Base-by-base conservation (phyloP, 148 eudicot species). In the Heliamphora exappendiculata region DNA sequence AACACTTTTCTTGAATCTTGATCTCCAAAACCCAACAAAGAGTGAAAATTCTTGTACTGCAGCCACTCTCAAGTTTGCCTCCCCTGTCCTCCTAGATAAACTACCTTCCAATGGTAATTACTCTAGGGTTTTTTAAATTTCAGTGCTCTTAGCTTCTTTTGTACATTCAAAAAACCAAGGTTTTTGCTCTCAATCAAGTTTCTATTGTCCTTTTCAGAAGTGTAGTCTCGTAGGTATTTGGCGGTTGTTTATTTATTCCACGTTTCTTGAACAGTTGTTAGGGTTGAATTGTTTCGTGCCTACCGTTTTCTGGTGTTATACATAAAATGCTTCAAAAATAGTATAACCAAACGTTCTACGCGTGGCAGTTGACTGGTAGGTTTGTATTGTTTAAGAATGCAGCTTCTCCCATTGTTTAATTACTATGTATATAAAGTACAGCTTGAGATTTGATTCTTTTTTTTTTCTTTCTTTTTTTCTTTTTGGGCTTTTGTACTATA, bases 261-360 rank as follows among this genome's bases (percentile, higher is more conserved):
- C 1, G 65, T 73, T 22, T 54, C 5, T 53, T 72, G 62, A 10
- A 36, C 41, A 19, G 47, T 29, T 47, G 57, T 17, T 19, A 24
- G 73, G 57, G 73, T 33, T 70, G 16, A 70, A 67, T 20, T 20
- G 51, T 67, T 67, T 41, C 69, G 11, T 26, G 41, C 10, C 54
- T 49, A 70, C 36, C 59, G 10, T 7, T 50, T 34, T 17, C 11
- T n/a, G 5, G 31, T 53, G 42, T 53, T 54, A 16, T 20, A 47
- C 5, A 31, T 29, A 45, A 14, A 62, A 26, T 7, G 39, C 37
- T 60, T 16, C 42, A 16, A 62, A 17, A 36, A 29, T 60, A 50
- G 62, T n/a, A 22, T 10, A 29, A 63, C 26, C 76, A 39, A 72
- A 63, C 81, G 2, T 63, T 78, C 76, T 64, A 39, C 13, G n/a